These are phyloP conservation scores for Musa troglodytarum DNA, from an alignment of 176 grass and related monocot genomes.

Conservation along the genomic window DNA sequence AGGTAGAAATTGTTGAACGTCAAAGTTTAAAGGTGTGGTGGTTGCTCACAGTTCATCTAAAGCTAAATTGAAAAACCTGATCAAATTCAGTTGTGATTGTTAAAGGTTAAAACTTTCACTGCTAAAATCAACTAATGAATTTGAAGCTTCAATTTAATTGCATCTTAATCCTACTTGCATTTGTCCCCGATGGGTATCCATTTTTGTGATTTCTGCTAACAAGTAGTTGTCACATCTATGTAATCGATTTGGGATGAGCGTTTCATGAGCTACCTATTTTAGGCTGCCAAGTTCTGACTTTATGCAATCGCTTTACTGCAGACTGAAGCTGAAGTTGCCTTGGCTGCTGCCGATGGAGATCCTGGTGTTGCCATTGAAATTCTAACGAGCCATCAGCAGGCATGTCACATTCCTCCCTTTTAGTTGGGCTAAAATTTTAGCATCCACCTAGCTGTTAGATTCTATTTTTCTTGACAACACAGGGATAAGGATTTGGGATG, in stretches of 20 bases:
- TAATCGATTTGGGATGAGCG: not conserved
- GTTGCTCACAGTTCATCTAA: not conserved
- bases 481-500: not conserved
- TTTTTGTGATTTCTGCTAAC: no score
- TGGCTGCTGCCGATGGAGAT: conserved; percentile 89
- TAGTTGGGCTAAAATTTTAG: not conserved
- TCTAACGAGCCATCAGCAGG: conserved; percentile 77
- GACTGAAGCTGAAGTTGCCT: conserved; percentile 93
- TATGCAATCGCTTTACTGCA: conserved; percentile 24
- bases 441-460: not conserved
- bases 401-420: conserved; percentile 8
- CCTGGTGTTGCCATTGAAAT: conserved; percentile 94
- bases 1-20: not conserved
- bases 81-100: no score
- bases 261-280: not conserved
- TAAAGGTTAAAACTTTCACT: no score
- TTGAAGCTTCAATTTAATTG: not conserved
- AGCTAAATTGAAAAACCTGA: no score
- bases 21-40: not conserved
- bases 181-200: no score
- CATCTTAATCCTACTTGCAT: no score
- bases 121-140: no score
- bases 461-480: not conserved
- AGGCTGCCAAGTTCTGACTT: not conserved
- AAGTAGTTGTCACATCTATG: no score